These are phyloP conservation scores for Amesomyces nigricolor DNA, from an alignment of 2,329 filamentous ascomycete species.

Conservation along the genomic window DNA sequence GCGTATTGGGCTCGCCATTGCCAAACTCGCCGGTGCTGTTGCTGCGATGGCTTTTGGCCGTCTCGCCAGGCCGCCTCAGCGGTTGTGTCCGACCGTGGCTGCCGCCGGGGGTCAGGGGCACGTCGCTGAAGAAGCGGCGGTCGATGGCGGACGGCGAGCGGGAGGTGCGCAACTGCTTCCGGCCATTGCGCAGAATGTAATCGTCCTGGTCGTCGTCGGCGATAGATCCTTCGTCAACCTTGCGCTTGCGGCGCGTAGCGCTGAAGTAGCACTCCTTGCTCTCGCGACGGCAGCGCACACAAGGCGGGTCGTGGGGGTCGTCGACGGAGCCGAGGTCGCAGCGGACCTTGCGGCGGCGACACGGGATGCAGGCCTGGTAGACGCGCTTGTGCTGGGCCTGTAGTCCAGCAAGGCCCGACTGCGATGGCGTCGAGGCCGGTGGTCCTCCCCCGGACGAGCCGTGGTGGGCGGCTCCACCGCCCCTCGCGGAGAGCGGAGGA, in stretches of 20 bases:
- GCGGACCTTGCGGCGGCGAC: conserved; percentile 56
- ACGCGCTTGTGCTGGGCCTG: conserved; percentile 52
- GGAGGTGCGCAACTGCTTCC: conserved; percentile 56
- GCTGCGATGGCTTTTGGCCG: conserved; percentile 31
- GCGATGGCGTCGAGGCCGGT: conserved; percentile 17
- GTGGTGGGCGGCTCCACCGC: conserved; percentile 16
- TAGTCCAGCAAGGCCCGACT: conserved; percentile 8
- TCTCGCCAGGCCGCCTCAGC: conserved; percentile 54
- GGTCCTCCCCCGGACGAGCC: conserved; percentile 7
- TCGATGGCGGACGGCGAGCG: conserved; percentile 41
- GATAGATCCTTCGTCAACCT: conserved; percentile 41
- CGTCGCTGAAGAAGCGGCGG: conserved; percentile 43
- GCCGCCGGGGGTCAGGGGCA: conserved; percentile 61
- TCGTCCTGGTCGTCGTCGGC: conserved; percentile 54
- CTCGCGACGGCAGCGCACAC: conserved; percentile 87
- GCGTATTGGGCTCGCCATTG: conserved; percentile 53
- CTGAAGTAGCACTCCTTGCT: conserved; percentile 98
- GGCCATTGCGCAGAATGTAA: conserved; percentile 66
- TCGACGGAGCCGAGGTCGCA: conserved; percentile 72
- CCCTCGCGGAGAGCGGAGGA: conserved; percentile 13
- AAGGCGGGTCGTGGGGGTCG: conserved; percentile 89
- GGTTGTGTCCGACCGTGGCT: conserved; percentile 62
- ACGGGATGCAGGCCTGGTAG: conserved; percentile 59
- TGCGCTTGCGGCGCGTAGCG: conserved; percentile 86
- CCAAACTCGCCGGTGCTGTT: conserved; percentile 36